Evolutionary conservation across 495 filamentous ascomycete genomes (phyloP).

Genomic region (Hyaloscypha bicolor): DNA sequence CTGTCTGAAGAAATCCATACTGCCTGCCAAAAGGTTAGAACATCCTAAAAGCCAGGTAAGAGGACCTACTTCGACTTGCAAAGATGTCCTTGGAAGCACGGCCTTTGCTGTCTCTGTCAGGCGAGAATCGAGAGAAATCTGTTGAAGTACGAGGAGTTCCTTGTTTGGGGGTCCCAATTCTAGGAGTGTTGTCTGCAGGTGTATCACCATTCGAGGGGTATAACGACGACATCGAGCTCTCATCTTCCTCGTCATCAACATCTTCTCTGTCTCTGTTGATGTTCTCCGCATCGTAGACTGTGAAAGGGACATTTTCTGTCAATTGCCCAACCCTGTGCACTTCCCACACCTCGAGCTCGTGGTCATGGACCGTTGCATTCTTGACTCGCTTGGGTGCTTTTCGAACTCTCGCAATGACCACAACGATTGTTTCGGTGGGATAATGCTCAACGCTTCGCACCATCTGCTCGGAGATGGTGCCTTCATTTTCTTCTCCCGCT

Average conservation of each 20-base stretch:
- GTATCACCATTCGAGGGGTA: neutral
- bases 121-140: constrained; percentile 15
- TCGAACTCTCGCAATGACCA: constrained; percentile 75
- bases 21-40: constrained; percentile 23
- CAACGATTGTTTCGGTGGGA: constrained; percentile 77
- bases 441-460: constrained; percentile 84
- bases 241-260: constrained; percentile 28
- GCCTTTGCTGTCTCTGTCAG: neutral
- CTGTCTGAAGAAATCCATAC: constrained; percentile 24
- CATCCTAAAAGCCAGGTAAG: neutral
- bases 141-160: constrained; percentile 12
- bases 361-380: constrained; percentile 71
- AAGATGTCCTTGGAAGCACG: constrained; percentile 15
- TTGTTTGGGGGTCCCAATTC: neutral
- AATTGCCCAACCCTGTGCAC: constrained; percentile 65
- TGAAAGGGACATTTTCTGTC: constrained; percentile 44
- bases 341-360: constrained; percentile 79
- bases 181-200: neutral
- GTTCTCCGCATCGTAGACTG: constrained; percentile 40
- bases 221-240: neutral
- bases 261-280: constrained; percentile 33
- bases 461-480: constrained; percentile 60
- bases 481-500: constrained; percentile 20
- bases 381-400: constrained; percentile 75
- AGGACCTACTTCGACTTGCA: constrained; percentile 25